These are phyloP conservation scores for Entonaema liquescens DNA, from an alignment of 495 filamentous ascomycete genomes.

Conservation along the genomic window DNA sequence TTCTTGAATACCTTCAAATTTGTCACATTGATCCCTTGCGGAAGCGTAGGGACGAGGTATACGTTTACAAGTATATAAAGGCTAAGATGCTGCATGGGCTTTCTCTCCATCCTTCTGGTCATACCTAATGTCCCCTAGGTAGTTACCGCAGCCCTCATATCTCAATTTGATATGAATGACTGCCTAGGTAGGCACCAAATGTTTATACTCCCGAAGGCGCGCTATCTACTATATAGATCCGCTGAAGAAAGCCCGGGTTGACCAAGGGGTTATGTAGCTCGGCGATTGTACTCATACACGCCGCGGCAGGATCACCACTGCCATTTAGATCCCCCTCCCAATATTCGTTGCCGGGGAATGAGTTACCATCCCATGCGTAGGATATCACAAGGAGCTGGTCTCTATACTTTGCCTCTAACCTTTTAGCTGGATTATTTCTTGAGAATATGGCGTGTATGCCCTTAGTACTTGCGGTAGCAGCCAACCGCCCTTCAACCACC, in stretches of 20 bases:
- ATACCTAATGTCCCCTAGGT: too few species aligned
- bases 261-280: conserved; percentile 50
- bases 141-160: too few species aligned
- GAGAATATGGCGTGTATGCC: conserved; percentile 43
- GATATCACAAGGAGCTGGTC: conserved; percentile 48
- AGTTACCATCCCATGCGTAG: conserved; percentile 53
- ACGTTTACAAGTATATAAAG: too few species aligned
- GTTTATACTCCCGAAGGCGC: too few species aligned
- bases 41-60: too few species aligned
- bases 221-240: neutral
- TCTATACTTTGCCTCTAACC: conserved; percentile 22
- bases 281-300: conserved; percentile 50
- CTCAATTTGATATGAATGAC: too few species aligned
- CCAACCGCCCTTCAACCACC: neutral
- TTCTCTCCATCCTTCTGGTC: too few species aligned
- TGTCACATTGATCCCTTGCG: too few species aligned
- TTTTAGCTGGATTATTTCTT: conserved; percentile 45
- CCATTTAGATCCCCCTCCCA: conserved; percentile 43
- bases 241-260: conserved; percentile 33
- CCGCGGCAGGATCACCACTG: conserved; percentile 50
- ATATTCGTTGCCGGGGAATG: conserved; percentile 53
- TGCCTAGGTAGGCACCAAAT: too few species aligned
- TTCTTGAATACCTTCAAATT: too few species aligned
- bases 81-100: too few species aligned
- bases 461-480: neutral